Conservation (phyloP, 257 asterid genomes). For the Primulina eburnea region DNA sequence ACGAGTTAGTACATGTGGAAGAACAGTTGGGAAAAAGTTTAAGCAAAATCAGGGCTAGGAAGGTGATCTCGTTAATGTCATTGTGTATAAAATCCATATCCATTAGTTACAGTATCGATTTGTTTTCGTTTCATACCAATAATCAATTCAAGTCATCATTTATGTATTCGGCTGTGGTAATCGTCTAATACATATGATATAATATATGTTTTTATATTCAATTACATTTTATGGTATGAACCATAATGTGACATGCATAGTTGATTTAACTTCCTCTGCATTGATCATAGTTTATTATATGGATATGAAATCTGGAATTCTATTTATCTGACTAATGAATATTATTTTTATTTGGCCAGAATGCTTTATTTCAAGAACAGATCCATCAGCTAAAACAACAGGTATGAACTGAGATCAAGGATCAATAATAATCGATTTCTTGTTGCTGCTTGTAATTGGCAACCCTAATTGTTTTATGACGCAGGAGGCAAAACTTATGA, state of each 20-base stretch:
- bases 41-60: slow-evolving; percentile 41
- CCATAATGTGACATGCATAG: background rate
- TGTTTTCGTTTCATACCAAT: too few species aligned
- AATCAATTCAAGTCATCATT: too few species aligned
- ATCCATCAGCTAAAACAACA: slow-evolving; percentile 39
- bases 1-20: slow-evolving; percentile 45
- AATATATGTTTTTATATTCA: too few species aligned
- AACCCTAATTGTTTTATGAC: slow-evolving; percentile 1
- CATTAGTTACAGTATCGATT: too few species aligned
- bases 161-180: too few species aligned
- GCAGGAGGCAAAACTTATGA: slow-evolving; percentile 42
- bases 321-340: background rate
- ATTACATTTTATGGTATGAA: background rate
- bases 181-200: too few species aligned
- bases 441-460: too few species aligned
- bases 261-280: background rate
- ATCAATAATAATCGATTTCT: background rate
- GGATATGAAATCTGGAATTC: background rate
- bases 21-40: slow-evolving; percentile 47
- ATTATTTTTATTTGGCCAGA: slow-evolving; percentile 29
- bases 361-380: slow-evolving; percentile 31
- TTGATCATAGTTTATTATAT: background rate
- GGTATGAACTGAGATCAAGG: slow-evolving; percentile 30
- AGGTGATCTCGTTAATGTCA: slow-evolving; percentile 31
- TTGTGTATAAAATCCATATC: background rate